Percentiles rank a stretch among this genome's conserved stretches.
phyloP scores from a whole-genome alignment of 2,329 filamentous ascomycete species.

The Colletotrichum gigasporum region DNA sequence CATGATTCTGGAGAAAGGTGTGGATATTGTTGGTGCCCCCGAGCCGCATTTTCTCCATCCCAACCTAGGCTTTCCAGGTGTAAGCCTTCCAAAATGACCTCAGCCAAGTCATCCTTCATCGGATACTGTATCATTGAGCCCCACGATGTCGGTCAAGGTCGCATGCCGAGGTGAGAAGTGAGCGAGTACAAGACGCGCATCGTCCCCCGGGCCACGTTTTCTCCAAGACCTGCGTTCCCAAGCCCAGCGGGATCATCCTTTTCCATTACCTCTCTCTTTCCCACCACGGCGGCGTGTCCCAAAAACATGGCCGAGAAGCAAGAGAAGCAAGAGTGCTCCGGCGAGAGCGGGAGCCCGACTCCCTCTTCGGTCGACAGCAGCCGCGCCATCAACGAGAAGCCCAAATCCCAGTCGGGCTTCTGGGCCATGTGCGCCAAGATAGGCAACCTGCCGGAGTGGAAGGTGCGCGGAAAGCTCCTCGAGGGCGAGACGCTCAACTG shows the following conservation, averaged over 20 bases:
- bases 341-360: conserved; percentile 11
- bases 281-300: background rate
- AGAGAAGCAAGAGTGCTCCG: conserved; percentile 18
- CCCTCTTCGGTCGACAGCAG: conserved; percentile 16
- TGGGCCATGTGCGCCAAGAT: conserved; percentile 32
- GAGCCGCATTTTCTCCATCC: conserved; percentile 4
- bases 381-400: conserved; percentile 8
- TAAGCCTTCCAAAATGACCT: conserved; percentile 14
- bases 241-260: background rate
- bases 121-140: background rate
- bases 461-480: conserved; percentile 35
- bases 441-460: conserved; percentile 38
- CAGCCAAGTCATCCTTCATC: conserved; percentile 27
- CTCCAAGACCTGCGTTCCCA: background rate
- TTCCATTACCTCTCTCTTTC: background rate
- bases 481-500: conserved; percentile 37
- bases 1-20: background rate
- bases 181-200: conserved; percentile 24
- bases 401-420: conserved; percentile 5
- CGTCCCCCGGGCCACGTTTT: background rate
- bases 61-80: background rate
- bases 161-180: background rate
- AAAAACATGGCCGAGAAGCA: conserved; percentile 22
- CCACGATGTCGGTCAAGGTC: conserved; percentile 3
- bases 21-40: conserved; percentile 8